Evolutionary conservation across 1,139 yeast genomes (phyloP), one percentile per base, ranked within the genome.

Genomic region (Scheffersomyces cryptocercus): DNA sequence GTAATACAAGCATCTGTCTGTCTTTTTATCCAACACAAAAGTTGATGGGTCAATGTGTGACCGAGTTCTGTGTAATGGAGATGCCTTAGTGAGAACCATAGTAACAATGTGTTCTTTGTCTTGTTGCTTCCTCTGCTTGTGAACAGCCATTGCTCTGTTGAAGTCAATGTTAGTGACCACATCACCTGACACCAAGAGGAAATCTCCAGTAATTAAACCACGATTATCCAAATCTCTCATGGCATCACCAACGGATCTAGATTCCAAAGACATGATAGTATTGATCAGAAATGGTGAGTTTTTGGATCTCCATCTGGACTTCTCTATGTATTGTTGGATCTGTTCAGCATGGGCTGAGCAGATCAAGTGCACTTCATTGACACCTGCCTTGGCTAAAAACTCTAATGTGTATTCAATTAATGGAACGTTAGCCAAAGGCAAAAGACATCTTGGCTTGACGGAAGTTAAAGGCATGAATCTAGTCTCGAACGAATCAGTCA

Each of bases 71-170:
- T 93, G 97, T 53, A 81, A 70, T n/a, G 95, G 90, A 26, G 88
- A 77, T 0, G 96, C 95, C 55, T 86, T 85, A 26, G 95, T 79
- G 51, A 91, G 74, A 38, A 95, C 95, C 96, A 93, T 90, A 16
- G 98, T 93, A 62, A 88, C 84, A 53, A 93, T 90, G 54, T 91
- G 91, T 62, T 93, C 95, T 64, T 85, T 88, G 65, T 93, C 99
- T 45, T 68, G 69, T 24, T 79, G 75, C 57, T 83, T 86, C 53
- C 87, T 83, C 49, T 75, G 77, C 52, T 82, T 80, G 63, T 93
- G 99, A 43, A 81, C 82, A 16, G 80, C 81, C 68, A 90, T 70
- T 34, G 86, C 88, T 54, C 84, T 81, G 39, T 75, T 76, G 51
- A 91, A 84, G 59, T 91, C 95, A 47, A 95, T 77, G 59, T 93